Base-by-base conservation (phyloP, 192 early-diverging fungal genomes). In the Coemansia sp. region DNA sequence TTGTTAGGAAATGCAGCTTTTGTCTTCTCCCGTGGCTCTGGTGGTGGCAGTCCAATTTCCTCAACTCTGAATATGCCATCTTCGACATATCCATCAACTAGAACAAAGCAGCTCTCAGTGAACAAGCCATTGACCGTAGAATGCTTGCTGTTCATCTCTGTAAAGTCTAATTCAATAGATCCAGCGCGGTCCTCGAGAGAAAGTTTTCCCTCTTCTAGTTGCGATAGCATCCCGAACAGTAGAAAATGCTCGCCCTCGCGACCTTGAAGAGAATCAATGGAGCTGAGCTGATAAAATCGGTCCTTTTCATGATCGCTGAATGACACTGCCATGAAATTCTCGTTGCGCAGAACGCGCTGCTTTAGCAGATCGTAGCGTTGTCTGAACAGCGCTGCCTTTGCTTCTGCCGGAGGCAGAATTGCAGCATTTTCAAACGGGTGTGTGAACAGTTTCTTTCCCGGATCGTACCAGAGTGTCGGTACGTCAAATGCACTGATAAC, bases 151-250 rank as follows among this genome's bases (percentile, higher is more conserved):
- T 24, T 54, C 69, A 83, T 78, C 9, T 68, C 59, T 21, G 75
- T 58, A 47, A 94, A 68, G 54, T 92, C 87, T 24, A 97, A 76
- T 72, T 92, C 86, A 48, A 97, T 88, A 27, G 84, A 83, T 6
- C 83, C 86, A 41, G 90, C 89, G 31, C 85, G 83, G 71, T 97
- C 95, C 80, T 97, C 95, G 26, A 97, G 74, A 78, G 85, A 89
- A 53, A 89, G 81, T 54, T 87, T 91, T 3, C 92, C 92, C 61
- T 91, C 90, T 49, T 89, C 82, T 41, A 92, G 81, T 71, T 87
- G 86, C 22, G 93, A 86, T 31, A 97, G 78, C 93, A 97, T 93
- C 3, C 95, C 95, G 73, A 95, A 88, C 41, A 95, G 72, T 23
- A 94, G 53, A 62, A 90, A 93, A 31, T 69, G 65, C 60, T 82